Percentiles rank a stretch among this genome's conserved stretches.
These are phyloP conservation scores for Hypoxylon rickii DNA, from an alignment of 495 filamentous ascomycete species.

Conservation along the genomic window DNA sequence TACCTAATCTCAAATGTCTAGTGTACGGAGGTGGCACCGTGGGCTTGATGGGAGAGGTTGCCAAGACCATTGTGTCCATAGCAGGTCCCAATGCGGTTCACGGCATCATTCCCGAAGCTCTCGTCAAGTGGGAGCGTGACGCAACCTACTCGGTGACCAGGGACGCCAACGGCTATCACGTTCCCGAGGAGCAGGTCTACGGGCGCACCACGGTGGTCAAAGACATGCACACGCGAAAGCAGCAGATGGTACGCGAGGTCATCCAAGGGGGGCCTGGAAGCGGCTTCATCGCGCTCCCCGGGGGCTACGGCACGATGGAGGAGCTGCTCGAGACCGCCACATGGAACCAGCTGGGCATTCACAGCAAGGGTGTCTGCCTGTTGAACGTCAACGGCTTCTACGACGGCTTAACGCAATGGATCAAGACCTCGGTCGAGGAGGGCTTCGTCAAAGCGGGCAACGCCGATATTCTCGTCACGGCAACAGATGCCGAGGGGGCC, in stretches of 20 bases:
- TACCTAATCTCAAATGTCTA: constrained; percentile 23
- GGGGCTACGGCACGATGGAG: constrained; percentile 94
- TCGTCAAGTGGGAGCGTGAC: constrained; percentile 79
- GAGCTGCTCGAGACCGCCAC: constrained; percentile 96
- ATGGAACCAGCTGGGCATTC: constrained; percentile 98
- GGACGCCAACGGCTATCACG: constrained; percentile 37
- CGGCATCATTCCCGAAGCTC: constrained; percentile 86
- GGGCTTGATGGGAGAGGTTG: constrained; percentile 93
- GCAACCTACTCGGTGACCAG: constrained; percentile 46
- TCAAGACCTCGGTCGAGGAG: constrained; percentile 71
- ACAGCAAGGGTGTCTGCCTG: constrained; percentile 76
- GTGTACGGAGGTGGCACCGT: constrained; percentile 95
- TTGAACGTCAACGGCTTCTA: constrained; percentile 91
- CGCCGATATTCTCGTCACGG: constrained; percentile 76
- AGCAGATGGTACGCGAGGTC: constrained; percentile 87
- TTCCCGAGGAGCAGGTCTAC: constrained; percentile 71
- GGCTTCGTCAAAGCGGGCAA: constrained; percentile 76
- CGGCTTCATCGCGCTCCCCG: constrained; percentile 88
- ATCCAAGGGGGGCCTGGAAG: constrained; percentile 77
- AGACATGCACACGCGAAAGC: constrained; percentile 95
- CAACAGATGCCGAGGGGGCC: constrained; percentile 70
- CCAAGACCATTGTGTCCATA: constrained; percentile 82
- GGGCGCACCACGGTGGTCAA: constrained; percentile 84
- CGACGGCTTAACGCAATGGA: constrained; percentile 83
- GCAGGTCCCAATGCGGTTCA: constrained; percentile 83